Evolutionary conservation across 2,329 filamentous ascomycete species (phyloP).

Genomic region (Fusarium oxysporum): DNA sequence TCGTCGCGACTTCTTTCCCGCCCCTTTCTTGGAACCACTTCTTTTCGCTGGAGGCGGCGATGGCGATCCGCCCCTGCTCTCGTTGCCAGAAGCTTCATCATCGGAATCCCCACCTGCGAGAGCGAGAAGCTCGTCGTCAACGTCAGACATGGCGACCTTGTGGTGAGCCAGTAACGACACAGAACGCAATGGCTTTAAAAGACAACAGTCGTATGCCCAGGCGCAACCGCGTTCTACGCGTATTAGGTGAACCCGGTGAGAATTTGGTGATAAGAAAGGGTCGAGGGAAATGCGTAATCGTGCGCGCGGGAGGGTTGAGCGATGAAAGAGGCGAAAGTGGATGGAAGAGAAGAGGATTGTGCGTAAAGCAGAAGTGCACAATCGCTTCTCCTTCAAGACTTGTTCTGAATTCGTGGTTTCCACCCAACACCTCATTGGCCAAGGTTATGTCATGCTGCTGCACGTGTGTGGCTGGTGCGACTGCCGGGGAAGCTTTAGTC

Average conservation of each 20-base stretch:
- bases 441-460: constrained; percentile 40
- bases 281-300: constrained; percentile 12
- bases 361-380: constrained; percentile 27
- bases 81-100: constrained; percentile 66
- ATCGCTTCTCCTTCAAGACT: constrained; percentile 32
- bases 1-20: constrained; percentile 62
- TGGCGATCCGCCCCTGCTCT: constrained; percentile 66
- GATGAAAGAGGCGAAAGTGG: constrained; percentile 23
- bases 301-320: constrained; percentile 8
- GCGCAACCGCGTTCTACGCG: constrained; percentile 31
- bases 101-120: constrained; percentile 84
- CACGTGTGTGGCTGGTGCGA: constrained; percentile 41
- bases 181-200: constrained; percentile 25
- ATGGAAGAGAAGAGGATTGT: constrained; percentile 26
- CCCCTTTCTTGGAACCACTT: constrained; percentile 46
- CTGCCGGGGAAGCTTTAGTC: constrained; percentile 44
- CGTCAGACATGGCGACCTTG: constrained; percentile 76
- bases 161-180: constrained; percentile 6
- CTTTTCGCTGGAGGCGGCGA: constrained; percentile 59
- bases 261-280: constrained; percentile 1
- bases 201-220: not conserved
- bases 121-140: constrained; percentile 94
- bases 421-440: constrained; percentile 40
- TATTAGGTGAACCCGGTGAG: constrained; percentile 1
- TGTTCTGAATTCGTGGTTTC: constrained; percentile 43